A percentile compares a stretch with the other conserved stretches of the same genome.
Evolutionary conservation across 1,284 basidiomycete species (phyloP).

Genomic region (Ceratobasidium sp.): DNA sequence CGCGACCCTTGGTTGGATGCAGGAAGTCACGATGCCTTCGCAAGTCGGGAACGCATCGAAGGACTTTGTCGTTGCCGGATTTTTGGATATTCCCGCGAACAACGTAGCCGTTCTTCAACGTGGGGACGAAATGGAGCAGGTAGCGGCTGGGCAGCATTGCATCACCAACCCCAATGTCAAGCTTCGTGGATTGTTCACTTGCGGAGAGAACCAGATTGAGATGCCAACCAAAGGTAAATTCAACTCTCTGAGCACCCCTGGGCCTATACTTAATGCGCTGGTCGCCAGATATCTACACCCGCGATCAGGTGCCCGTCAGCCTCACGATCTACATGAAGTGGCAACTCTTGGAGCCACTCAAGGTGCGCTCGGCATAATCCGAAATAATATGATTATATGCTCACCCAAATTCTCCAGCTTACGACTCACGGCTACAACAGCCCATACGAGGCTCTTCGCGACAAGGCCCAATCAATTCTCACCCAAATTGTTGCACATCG

Average conservation of each 20-base stretch:
- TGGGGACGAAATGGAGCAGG: constrained; percentile 76
- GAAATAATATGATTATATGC: constrained; percentile 26
- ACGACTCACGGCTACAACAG: constrained; percentile 80
- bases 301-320: constrained; percentile 82
- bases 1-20: constrained; percentile 53
- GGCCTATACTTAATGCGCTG: not conserved
- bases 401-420: constrained; percentile 52
- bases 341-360: constrained; percentile 77
- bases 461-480: constrained; percentile 82
- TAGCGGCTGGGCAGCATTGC: constrained; percentile 78
- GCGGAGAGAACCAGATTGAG: constrained; percentile 80
- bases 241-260: not conserved
- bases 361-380: constrained; percentile 51
- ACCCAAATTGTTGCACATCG: constrained; percentile 81
- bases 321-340: constrained; percentile 82
- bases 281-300: constrained; percentile 64
- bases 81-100: constrained; percentile 80
- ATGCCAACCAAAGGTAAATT: constrained; percentile 79
- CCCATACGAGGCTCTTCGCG: constrained; percentile 75
- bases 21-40: constrained; percentile 77
- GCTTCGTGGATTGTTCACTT: constrained; percentile 74
- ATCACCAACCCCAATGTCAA: constrained; percentile 82
- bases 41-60: constrained; percentile 56
- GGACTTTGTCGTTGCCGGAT: constrained; percentile 75
- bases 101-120: constrained; percentile 82